Base-by-base conservation (phyloP, 2,329 filamentous ascomycete species). In the Verticillium tricorpus region DNA sequence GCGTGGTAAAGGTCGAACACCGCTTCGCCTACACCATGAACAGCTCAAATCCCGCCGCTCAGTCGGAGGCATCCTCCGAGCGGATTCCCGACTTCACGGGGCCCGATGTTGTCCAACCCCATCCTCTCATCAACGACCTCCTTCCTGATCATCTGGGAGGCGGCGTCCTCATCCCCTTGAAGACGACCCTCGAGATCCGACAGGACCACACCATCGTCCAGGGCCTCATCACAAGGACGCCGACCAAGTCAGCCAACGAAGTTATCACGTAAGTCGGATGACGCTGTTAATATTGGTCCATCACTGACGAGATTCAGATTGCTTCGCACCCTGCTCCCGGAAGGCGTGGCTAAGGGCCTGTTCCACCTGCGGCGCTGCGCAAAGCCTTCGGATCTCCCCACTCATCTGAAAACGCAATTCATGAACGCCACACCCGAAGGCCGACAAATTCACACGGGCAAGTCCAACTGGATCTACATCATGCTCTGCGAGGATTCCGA, bases 291-390 rank as follows among this genome's bases (percentile, higher is more conserved):
- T 19, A 5, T 52, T 9, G 19, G 6, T 8, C n/a, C 19, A 19
- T 28, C 69, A 63, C 68, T 77, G 68, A 77, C 66, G 34, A 3
- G 17, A 4, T 6, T 4, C 31, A 66, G 64, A 25, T 56, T 63
- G 25, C 75, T 88, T 68, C 82, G 84, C 69, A 76, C 78, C 60
- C 74, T 86, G 70, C 77, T 85, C 64, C 83, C 84, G 69, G 83
- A 86, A 69, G 84, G 85, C 72, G 82, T 82, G 70, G 83, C 82
- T 81, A 85, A 87, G 74, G 84, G 83, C 79, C 79, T 89, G 68
- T 83, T 86, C 76, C 87, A 94, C 76, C 81, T 94, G 61, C 89
- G 90, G 65, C 85, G 90, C 72, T 91, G 92, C 72, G 89, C 88
- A 62, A 92, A 93, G 74, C 85, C 84, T 56, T 78, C 80, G 60